A percentile compares a stretch with the other conserved stretches of the same genome.
phyloP scores from a whole-genome alignment of 2,329 filamentous ascomycete genomes.

The Colletotrichum theobromicola region DNA sequence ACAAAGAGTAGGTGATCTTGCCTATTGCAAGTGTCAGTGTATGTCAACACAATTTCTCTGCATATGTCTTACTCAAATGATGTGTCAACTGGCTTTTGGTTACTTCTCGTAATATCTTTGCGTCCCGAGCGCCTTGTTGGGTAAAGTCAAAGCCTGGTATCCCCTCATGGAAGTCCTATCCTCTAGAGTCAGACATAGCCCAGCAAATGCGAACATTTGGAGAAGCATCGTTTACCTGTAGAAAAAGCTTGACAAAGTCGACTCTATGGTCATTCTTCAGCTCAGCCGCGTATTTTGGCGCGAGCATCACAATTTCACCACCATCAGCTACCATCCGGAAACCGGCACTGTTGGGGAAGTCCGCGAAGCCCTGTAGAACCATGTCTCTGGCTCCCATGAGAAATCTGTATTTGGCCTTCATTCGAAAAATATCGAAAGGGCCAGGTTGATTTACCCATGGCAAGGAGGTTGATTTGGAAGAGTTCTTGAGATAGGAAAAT shows the following conservation, averaged over 20 bases:
- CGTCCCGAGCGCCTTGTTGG: not conserved
- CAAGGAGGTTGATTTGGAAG: not conserved
- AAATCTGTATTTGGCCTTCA: conserved; percentile 1
- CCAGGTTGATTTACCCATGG: conserved; percentile 1
- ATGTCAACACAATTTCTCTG: not conserved
- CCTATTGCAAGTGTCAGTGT: not conserved
- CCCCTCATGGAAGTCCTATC: not conserved
- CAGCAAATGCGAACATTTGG: not conserved
- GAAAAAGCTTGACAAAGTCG: not conserved
- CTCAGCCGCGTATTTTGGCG: not conserved
- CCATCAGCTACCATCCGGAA: conserved; percentile 3
- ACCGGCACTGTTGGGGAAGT: not conserved
- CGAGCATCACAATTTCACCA: conserved; percentile 1
- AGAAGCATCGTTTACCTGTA: not conserved
- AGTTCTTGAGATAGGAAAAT: not conserved
- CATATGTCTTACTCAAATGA: not conserved
- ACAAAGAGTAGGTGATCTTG: not conserved
- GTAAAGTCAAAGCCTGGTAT: conserved; percentile 1
- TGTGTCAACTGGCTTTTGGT: conserved; percentile 4
- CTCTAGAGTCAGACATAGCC: not conserved
- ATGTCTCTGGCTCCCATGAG: not conserved
- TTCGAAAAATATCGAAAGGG: not conserved
- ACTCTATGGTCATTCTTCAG: not conserved
- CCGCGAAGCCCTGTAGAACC: not conserved
- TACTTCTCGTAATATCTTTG: not conserved